Evolutionary conservation across 2,329 filamentous ascomycete species (phyloP).

Genomic region (Fusarium duplospermum): DNA sequence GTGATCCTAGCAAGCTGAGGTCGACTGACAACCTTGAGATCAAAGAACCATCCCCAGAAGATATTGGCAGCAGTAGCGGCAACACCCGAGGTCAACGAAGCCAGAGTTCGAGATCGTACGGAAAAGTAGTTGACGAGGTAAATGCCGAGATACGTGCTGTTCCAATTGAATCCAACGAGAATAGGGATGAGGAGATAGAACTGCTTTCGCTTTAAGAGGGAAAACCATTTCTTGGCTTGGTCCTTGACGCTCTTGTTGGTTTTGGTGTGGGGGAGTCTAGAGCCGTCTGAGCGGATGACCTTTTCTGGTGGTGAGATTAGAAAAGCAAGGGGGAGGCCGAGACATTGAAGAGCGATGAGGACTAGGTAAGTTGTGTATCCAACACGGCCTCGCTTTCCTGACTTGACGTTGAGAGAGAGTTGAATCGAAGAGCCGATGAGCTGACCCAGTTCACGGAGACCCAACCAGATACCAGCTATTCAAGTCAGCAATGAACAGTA

Average conservation of each 20-base stretch:
- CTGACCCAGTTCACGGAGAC: conserved; percentile 63
- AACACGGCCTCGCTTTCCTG: conserved; percentile 47
- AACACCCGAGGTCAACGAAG: conserved; percentile 58
- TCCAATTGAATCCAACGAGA: conserved; percentile 63
- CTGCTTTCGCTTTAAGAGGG: conserved; percentile 55
- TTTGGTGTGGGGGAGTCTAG: conserved; percentile 14
- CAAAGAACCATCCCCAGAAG: conserved; percentile 63
- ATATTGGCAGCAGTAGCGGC: conserved; percentile 58
- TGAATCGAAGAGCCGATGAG: conserved; percentile 64
- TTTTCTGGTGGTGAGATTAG: conserved; percentile 38
- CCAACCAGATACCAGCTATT: conserved; percentile 63
- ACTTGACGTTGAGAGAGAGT: conserved; percentile 59
- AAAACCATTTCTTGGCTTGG: conserved; percentile 40
- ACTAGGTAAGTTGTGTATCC: conserved; percentile 41
- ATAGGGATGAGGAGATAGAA: conserved; percentile 62
- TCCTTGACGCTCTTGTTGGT: conserved; percentile 31
- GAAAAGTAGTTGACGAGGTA: conserved; percentile 66
- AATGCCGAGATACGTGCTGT: conserved; percentile 62
- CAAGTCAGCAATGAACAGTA: background rate
- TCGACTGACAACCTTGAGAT: conserved; percentile 55
- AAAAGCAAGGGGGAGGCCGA: conserved; percentile 39
- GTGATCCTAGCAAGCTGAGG: conserved; percentile 56
- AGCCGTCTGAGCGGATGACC: conserved; percentile 39
- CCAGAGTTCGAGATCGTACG: conserved; percentile 59
- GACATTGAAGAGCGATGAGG: conserved; percentile 42